These are phyloP conservation scores for Geosmithia putterillii DNA, from an alignment of 2,329 filamentous ascomycete genomes.

Conservation along the genomic window DNA sequence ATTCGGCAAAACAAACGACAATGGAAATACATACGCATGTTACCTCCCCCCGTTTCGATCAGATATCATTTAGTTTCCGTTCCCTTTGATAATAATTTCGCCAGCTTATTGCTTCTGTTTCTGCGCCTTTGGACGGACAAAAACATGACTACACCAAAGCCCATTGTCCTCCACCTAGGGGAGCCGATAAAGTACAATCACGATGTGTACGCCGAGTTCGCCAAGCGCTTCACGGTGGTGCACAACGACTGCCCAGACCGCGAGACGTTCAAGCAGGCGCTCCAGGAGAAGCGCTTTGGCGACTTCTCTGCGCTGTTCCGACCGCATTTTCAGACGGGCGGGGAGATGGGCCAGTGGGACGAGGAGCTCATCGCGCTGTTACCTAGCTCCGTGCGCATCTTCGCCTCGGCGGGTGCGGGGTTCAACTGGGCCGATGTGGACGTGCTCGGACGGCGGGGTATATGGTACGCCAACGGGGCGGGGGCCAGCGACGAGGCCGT, in stretches of 20 bases:
- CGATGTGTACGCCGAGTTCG: constrained; percentile 25
- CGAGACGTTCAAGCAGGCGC: constrained; percentile 22
- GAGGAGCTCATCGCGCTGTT: constrained; percentile 40
- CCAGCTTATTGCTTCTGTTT: no score
- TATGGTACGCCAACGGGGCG: constrained; percentile 31
- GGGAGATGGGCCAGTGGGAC: constrained; percentile 51
- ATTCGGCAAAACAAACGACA: no score
- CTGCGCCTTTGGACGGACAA: background rate
- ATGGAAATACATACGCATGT: no score
- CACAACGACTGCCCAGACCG: constrained; percentile 21
- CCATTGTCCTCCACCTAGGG: constrained; percentile 27
- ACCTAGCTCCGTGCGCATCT: constrained; percentile 40
- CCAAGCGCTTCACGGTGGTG: constrained; percentile 24
- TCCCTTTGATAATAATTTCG: no score
- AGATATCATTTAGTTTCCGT: no score
- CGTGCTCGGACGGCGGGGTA: constrained; percentile 19
- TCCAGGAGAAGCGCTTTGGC: constrained; percentile 20
- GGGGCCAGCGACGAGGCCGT: constrained; percentile 28
- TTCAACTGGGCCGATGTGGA: constrained; percentile 52
- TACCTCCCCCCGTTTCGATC: no score
- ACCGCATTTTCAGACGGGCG: constrained; percentile 49
- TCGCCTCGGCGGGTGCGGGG: constrained; percentile 47
- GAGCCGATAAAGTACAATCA: constrained; percentile 34
- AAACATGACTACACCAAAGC: constrained; percentile 8
- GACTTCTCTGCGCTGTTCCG: constrained; percentile 31